Evolutionary conservation across 352 stramenopile species (phyloP), one percentile per base, ranked within the genome.

Genomic region (Pythium grandisporangium): DNA sequence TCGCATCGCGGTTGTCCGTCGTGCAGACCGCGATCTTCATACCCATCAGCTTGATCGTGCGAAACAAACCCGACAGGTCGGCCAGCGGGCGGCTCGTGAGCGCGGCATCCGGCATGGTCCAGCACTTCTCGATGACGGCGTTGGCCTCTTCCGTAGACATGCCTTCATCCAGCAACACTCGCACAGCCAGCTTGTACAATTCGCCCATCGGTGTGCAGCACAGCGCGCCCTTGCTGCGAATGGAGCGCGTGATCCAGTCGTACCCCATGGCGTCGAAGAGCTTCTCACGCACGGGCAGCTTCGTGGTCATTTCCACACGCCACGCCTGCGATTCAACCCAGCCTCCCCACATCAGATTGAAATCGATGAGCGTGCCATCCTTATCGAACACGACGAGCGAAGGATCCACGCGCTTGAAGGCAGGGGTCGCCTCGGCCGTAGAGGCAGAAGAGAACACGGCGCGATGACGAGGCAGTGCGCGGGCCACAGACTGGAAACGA

Each of bases 11-110:
- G 55, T 94, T 70, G 55, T 94, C 81, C 6, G 77, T 90, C 11
- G 81, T 94, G 59, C 76, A 91, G 37, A 94, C 78, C 14, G 81
- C 79, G 43, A 94, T 94, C 64, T 94, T 92, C 50, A 90, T 87
- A 45, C 64, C 63, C 71, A 92, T 88, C 26, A 74, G 70, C 55
- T 83, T 81, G 56, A 91, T 87, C 20, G 70, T 84, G 30, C 70
- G 72, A 52, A 94, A 94, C 40, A 94, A 71, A 17, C 61, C 73
- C 3, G 55, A 55, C 32, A 94, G 65, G 48, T 94, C 80, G 12
- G 43, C 70, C 14, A 91, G 67, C 22, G 81, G 76, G 1, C 77
- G 67, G 34, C 72, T 86, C 25, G 77, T 88, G 32, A 69, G 52
- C 40, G 85, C 71, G 0, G 78, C 71, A 42, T 92, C 72, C 3